Evolutionary conservation across 345 rosid genomes (phyloP), one percentile per base, ranked within the genome.

Genomic region (Streptanthus diversifolius): DNA sequence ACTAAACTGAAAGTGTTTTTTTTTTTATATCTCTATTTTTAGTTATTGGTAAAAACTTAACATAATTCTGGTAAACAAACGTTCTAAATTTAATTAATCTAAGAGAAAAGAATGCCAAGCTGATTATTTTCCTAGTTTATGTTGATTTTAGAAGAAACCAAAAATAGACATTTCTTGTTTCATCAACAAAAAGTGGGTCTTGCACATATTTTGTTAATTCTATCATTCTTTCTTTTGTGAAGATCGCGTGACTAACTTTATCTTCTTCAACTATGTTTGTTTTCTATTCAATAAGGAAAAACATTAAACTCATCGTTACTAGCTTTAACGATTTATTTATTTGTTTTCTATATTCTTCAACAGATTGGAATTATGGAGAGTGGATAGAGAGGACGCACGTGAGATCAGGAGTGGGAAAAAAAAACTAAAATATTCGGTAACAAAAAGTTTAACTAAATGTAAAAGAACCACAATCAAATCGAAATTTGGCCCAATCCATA

Each of bases 151-250:
- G n/a, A n/a, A n/a, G n/a, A n/a, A n/a, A n/a, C n/a, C n/a, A n/a
- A n/a, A n/a, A n/a, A n/a, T n/a, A n/a, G n/a, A n/a, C n/a, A n/a
- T n/a, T n/a, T n/a, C n/a, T n/a, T n/a, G n/a, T n/a, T n/a, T n/a
- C n/a, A n/a, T n/a, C n/a, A n/a, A n/a, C n/a, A n/a, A n/a, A n/a
- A n/a, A n/a, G n/a, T n/a, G n/a, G n/a, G n/a, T n/a, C n/a, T n/a
- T n/a, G n/a, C n/a, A n/a, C n/a, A n/a, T n/a, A n/a, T n/a, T n/a
- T 10, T 5, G 37, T 25, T 25, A 45, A 58, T 32, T 58, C 27
- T 21, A 70, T 58, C 66, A 17, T 47, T 4, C 3, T 71, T 71
- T 71, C 30, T 71, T 61, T 61, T 5, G 68, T 40, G 33, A 49
- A 48, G 8, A 60, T 7, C 12, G 27, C 35, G 60, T 49, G 61